phyloP scores from a whole-genome alignment of 352 stramenopile genomes.

The Globisporangium paroecandrum region DNA sequence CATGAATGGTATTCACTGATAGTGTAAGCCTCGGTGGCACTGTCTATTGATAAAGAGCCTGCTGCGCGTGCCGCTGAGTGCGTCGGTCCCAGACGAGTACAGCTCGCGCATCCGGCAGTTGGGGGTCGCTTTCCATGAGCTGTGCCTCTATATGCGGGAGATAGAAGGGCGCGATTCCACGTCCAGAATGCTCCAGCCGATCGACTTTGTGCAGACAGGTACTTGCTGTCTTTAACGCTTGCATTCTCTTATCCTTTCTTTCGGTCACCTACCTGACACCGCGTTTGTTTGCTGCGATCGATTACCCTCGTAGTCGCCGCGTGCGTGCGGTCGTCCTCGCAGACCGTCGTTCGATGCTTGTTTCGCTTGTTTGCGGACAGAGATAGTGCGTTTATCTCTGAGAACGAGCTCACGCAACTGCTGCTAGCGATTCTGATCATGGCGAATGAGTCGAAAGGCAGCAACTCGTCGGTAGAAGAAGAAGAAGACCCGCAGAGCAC shows the following conservation, averaged over 20 bases:
- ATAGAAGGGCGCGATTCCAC: slow-evolving; percentile 12
- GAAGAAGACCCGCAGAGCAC: slow-evolving; percentile 29
- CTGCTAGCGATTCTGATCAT: slow-evolving; percentile 54
- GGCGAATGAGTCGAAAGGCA: slow-evolving; percentile 25
- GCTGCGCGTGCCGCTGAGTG: slow-evolving; percentile 38
- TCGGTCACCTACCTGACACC: neutral
- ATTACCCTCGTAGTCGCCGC: slow-evolving; percentile 40
- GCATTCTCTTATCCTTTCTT: neutral
- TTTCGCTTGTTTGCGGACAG: slow-evolving; percentile 52
- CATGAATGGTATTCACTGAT: no score
- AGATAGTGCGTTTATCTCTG: slow-evolving; percentile 28
- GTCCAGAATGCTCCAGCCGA: slow-evolving; percentile 28
- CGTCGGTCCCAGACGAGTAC: slow-evolving; percentile 27
- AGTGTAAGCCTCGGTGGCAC: no score
- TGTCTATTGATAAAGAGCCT: slow-evolving; percentile 26
- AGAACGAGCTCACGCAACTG: slow-evolving; percentile 41
- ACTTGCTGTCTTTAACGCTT: neutral
- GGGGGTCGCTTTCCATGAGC: slow-evolving; percentile 43
- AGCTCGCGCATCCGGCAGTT: slow-evolving; percentile 22
- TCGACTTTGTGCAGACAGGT: slow-evolving; percentile 72
- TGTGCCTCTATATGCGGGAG: slow-evolving; percentile 43
- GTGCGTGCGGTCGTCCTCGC: slow-evolving; percentile 62
- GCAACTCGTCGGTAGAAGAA: slow-evolving; percentile 12
- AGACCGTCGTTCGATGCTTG: slow-evolving; percentile 46
- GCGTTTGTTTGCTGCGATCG: neutral